Percentiles rank a stretch among this genome's conserved stretches.
Evolutionary conservation across 2,329 filamentous ascomycete species (phyloP).

Genomic region (Fusarium coicis): DNA sequence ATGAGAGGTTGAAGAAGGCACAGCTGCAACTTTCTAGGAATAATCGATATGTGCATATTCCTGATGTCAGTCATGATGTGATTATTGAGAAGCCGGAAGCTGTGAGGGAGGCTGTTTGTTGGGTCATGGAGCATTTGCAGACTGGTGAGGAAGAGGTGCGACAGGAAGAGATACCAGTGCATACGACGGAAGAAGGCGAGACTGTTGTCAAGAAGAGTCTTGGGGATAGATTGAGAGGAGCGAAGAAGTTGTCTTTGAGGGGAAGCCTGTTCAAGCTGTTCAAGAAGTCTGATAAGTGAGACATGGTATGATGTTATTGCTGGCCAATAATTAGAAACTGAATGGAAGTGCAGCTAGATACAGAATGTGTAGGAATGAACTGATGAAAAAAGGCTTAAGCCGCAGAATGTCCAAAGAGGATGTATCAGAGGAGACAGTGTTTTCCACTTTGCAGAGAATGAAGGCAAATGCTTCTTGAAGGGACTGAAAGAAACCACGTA

Average conservation of each 20-base stretch:
- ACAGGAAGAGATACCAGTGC: accelerated
- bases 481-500: not conserved
- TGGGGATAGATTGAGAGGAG: not conserved
- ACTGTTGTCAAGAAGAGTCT: not conserved
- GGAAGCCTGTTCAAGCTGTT: not conserved
- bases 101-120: constrained; percentile 21
- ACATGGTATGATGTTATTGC: not conserved
- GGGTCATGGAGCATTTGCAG: constrained; percentile 29
- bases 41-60: constrained; percentile 31
- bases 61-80: constrained; percentile 34
- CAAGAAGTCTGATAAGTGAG: not conserved
- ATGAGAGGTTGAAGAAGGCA: constrained; percentile 34
- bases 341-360: not conserved
- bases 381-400: accelerated
- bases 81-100: constrained; percentile 25
- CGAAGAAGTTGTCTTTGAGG: not conserved
- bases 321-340: not conserved
- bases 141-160: accelerated
- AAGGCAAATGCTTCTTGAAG: not conserved
- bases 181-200: accelerated
- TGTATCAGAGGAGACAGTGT: too few relatives aligned
- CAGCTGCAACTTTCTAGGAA: constrained; percentile 30
- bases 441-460: accelerated
- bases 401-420: too few relatives aligned
- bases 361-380: too few relatives aligned